Evolutionary conservation across 768 basidiomycete species (phyloP).

Genomic region (Podaxis rugospora): DNA sequence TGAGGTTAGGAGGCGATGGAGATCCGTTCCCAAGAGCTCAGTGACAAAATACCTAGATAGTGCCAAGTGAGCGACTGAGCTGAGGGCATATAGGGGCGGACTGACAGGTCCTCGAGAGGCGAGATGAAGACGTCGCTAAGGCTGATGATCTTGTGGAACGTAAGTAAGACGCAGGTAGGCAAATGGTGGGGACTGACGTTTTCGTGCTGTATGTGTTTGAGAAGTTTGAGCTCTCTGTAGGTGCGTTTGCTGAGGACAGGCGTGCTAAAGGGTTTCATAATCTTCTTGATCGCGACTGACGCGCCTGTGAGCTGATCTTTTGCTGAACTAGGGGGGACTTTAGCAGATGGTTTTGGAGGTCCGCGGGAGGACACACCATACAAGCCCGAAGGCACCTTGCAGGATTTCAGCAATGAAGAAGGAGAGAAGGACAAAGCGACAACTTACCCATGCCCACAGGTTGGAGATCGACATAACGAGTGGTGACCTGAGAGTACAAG

Average conservation of each 20-base stretch:
- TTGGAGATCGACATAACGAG: conserved; percentile 98
- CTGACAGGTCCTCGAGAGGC: conserved; percentile 95
- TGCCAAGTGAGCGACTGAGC: conserved; percentile 5
- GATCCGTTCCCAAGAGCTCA: conserved; percentile 95
- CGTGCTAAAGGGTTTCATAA: conserved; percentile 99
- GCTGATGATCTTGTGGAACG: conserved; percentile 78
- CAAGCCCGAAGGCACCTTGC: conserved; percentile 92
- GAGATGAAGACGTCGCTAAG: conserved; percentile 99
- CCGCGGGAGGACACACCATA: conserved; percentile 62
- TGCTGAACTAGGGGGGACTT: conserved; percentile 57
- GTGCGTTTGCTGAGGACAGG: conserved; percentile 98
- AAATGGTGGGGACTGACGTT: conserved; percentile 54
- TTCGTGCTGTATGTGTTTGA: conserved; percentile 98
- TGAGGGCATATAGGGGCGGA: conserved; percentile 11
- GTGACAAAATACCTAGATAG: conserved; percentile 91
- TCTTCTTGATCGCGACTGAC: conserved; percentile 99
- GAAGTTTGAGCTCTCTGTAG: conserved; percentile 94
- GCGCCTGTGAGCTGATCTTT: conserved; percentile 93
- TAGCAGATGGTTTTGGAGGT: conserved; percentile 6
- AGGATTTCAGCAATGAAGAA: conserved; percentile 17
- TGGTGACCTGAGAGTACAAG: conserved; percentile 69
- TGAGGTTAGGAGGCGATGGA: conserved; percentile 94
- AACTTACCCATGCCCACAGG: conserved; percentile 96
- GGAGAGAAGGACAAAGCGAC: conserved; percentile 5
- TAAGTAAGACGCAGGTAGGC: background rate